phyloP scores from a whole-genome alignment of 768 basidiomycete genomes.

The Grammothele lineata region DNA sequence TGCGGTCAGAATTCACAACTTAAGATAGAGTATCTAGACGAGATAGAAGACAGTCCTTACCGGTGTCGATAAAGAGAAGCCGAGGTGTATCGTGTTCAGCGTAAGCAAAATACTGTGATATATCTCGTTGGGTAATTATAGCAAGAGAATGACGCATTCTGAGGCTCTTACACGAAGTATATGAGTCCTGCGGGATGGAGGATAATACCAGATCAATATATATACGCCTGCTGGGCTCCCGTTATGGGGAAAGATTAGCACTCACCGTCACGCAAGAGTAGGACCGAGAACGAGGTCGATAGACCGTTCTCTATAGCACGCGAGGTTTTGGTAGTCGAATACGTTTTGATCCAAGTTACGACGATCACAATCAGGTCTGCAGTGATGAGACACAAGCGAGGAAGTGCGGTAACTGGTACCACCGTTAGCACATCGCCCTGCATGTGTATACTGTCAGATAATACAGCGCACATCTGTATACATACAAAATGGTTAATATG shows the following conservation, averaged over 20 bases:
- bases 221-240: too few species aligned
- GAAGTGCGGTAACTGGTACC: neutral
- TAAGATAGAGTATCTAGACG: too few species aligned
- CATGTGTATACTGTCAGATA: too few species aligned
- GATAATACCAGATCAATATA: too few species aligned
- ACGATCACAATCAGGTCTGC: slow-evolving; percentile 1
- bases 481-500: too few species aligned
- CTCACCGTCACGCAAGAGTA: neutral
- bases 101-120: neutral
- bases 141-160: neutral
- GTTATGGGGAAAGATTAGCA: too few species aligned
- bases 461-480: too few species aligned
- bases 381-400: neutral
- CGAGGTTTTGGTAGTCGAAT: neutral
- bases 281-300: neutral
- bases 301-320: neutral
- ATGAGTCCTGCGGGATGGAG: neutral
- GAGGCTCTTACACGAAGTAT: neutral
- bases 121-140: neutral
- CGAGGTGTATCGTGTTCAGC: neutral
- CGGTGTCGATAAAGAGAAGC: neutral
- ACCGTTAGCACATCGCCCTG: too few species aligned
- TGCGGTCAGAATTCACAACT: neutral
- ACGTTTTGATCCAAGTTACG: neutral
- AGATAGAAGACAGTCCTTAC: neutral